Conservation (phyloP, 352 stramenopile species). For the Detonula confervacea region DNA sequence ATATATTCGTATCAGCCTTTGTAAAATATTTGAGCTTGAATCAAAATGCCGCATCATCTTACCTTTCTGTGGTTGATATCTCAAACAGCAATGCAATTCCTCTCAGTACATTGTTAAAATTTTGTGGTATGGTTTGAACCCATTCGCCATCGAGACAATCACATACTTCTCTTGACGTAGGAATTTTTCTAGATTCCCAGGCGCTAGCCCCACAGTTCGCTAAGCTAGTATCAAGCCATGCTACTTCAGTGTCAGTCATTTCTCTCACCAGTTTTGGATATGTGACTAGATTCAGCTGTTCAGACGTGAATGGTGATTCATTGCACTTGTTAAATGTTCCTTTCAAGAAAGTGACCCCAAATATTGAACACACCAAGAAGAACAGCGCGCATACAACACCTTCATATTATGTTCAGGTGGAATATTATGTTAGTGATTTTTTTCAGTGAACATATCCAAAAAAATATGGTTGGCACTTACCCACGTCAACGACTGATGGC, state of each 20-base stretch:
- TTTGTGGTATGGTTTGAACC: slow-evolving; percentile 54
- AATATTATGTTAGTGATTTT: slow-evolving; percentile 49
- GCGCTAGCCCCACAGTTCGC: slow-evolving; percentile 12
- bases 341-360: slow-evolving; percentile 94
- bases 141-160: slow-evolving; percentile 54
- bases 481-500: slow-evolving; percentile 84
- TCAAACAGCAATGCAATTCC: slow-evolving; percentile 90
- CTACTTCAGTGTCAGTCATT: slow-evolving; percentile 23
- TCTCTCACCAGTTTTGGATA: slow-evolving; percentile 41
- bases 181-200: slow-evolving; percentile 40
- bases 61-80: slow-evolving; percentile 91
- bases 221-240: slow-evolving; percentile 31
- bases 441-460: background rate
- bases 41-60: background rate
- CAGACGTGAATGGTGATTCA: slow-evolving; percentile 73
- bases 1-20: background rate
- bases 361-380: slow-evolving; percentile 95
- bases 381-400: slow-evolving; percentile 91
- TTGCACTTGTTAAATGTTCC: slow-evolving; percentile 88
- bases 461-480: slow-evolving; percentile 9
- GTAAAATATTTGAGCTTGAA: background rate
- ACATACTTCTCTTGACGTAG: slow-evolving; percentile 68
- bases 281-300: slow-evolving; percentile 35
- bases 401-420: background rate
- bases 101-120: slow-evolving; percentile 78